These are phyloP conservation scores for Ambrosia hybrid DNA, from an alignment of 140 eudicot genomes.

Conservation along the genomic window DNA sequence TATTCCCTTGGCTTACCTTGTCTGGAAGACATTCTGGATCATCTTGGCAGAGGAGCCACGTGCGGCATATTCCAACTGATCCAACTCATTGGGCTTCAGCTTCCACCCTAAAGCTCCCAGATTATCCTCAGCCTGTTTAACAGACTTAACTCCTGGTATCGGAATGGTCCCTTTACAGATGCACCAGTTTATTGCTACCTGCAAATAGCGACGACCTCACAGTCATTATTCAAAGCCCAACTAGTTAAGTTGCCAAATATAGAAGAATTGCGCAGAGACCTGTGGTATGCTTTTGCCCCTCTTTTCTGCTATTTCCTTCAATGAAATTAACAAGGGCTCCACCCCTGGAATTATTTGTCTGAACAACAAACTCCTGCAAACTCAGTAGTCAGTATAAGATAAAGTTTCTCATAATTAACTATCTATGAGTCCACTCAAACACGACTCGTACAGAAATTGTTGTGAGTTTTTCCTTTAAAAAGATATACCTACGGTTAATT, in stretches of 20 bases:
- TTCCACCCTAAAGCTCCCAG: slow-evolving; percentile 93
- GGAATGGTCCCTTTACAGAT: slow-evolving; percentile 89
- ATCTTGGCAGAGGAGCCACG: slow-evolving; percentile 62
- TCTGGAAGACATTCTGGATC: slow-evolving; percentile 91
- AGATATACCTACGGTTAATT: neutral
- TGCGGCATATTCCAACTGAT: slow-evolving; percentile 69
- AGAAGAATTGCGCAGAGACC: slow-evolving; percentile 35
- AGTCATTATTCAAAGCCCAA: neutral
- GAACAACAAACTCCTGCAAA: slow-evolving; percentile 70
- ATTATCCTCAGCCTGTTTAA: slow-evolving; percentile 79
- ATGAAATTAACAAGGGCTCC: slow-evolving; percentile 65
- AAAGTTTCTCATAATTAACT: neutral
- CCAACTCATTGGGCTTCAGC: slow-evolving; percentile 63
- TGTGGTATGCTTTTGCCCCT: slow-evolving; percentile 74
- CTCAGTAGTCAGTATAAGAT: neutral
- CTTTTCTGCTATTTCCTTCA: slow-evolving; percentile 58
- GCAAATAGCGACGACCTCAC: slow-evolving; percentile 3
- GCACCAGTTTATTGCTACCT: slow-evolving; percentile 98
- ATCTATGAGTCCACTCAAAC: neutral
- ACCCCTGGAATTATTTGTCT: slow-evolving; percentile 87
- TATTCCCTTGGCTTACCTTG: slow-evolving; percentile 37
- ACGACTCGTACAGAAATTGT: too few species aligned
- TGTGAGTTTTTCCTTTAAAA: neutral
- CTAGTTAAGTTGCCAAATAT: neutral
- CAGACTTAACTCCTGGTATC: slow-evolving; percentile 87